Percentiles rank a stretch among this genome's conserved stretches.
These are phyloP conservation scores for Metahyphopichia silvanorum DNA, from an alignment of 805 yeast species.

Conservation along the genomic window DNA sequence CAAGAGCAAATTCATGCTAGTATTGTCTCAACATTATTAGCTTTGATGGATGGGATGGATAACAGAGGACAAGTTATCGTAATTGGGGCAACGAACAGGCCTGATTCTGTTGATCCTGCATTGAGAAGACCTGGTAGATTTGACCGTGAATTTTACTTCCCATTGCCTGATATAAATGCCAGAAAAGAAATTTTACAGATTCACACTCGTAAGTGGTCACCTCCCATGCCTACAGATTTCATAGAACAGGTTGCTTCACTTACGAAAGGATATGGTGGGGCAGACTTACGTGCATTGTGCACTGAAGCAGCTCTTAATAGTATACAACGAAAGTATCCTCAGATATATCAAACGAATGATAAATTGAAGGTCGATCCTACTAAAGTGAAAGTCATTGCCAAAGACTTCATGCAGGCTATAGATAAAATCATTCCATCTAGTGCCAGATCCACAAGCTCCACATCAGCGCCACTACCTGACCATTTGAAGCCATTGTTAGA, in stretches of 20 bases:
- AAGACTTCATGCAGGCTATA: slow-evolving; percentile 82
- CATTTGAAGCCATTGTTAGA: slow-evolving; percentile 62
- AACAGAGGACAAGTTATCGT: slow-evolving; percentile 97
- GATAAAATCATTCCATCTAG: slow-evolving; percentile 90
- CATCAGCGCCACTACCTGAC: slow-evolving; percentile 77
- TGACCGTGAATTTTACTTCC: slow-evolving; percentile 95
- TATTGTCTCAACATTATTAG: slow-evolving; percentile 90
- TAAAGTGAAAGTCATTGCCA: slow-evolving; percentile 67
- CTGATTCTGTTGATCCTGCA: slow-evolving; percentile 98
- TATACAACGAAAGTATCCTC: slow-evolving; percentile 90
- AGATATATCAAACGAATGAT: slow-evolving; percentile 74
- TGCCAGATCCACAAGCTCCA: slow-evolving; percentile 73
- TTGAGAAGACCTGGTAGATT: slow-evolving; percentile 95
- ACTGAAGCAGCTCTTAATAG: slow-evolving; percentile 94
- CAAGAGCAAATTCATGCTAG: slow-evolving; percentile 99
- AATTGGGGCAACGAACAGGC: slow-evolving; percentile 96
- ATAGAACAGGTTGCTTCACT: slow-evolving; percentile 65
- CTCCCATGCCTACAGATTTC: slow-evolving; percentile 59
- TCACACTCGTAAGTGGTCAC: slow-evolving; percentile 87
- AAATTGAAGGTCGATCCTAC: slow-evolving; percentile 73
- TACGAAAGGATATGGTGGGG: slow-evolving; percentile 98
- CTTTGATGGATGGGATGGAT: slow-evolving; percentile 99
- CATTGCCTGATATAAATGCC: slow-evolving; percentile 80
- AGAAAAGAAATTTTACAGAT: slow-evolving; percentile 76
- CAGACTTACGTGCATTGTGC: slow-evolving; percentile 89